Base-by-base conservation (phyloP, 306 rosid genomes). In the Rosa lucieae region DNA sequence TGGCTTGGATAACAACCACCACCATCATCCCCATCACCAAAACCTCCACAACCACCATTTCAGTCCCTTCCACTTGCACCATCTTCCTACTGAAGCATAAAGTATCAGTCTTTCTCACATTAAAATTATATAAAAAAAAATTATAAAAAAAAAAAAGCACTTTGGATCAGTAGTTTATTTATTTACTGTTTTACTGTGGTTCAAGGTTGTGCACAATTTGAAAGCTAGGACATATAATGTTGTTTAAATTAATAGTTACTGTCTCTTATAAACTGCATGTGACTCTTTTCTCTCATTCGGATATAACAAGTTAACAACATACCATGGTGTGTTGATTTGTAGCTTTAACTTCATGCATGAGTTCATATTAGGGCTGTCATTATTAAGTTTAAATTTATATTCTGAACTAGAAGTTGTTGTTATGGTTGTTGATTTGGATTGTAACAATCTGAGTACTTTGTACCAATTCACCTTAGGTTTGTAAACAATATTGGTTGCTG, bases 21-120 rank as follows among this genome's bases (percentile, higher is more conserved):
- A 69, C 49, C 85, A 75, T 52, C 87, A 75, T 52, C 79, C 84
- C 70, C 78, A 73, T 10, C 74, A 66, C 42, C 79, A 35, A 20
- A 80, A 87, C 53, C 82, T 75, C 65, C 84, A 72, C 84, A 85
- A 66, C 82, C 82, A 81, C 73, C 93, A 78, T 49, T 78, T 82
- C 61, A 67, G 79, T 69, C 78, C 87, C 66, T 84, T 77, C 89
- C 89, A 79, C 5, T 78, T 74, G 42, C 92, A 82, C 71, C 85
- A 72, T 59, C 81, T 86, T 80, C 89, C 81, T 84, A 79, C 42
- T 71, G 87, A 85, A 78, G 17, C 76, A 32, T 76, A 83, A 82
- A 80, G 17, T 68, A 40, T 3, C 17, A 8, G 46, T 49, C 53
- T 73, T 46, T 73, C 37, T 65, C 47, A 63, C 18, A n/a, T 21